Evolutionary conservation across 202 grass and related monocot genomes (phyloP).

Genomic region (Saccharum hybrid): DNA sequence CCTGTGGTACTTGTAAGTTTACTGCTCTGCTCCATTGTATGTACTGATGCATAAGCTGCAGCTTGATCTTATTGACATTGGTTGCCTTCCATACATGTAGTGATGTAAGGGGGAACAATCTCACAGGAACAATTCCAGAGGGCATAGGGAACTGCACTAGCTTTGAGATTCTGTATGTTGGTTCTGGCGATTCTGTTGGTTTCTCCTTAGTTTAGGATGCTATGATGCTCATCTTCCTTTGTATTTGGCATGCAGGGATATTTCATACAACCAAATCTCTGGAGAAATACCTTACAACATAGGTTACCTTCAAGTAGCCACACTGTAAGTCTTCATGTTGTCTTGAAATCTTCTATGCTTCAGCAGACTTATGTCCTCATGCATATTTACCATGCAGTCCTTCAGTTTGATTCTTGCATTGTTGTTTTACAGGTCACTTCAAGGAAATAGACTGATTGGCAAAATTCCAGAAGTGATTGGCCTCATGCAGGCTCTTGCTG

Average conservation of each 20-base stretch:
- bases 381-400: neutral
- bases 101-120: slow-evolving; percentile 97
- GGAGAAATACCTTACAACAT: slow-evolving; percentile 99
- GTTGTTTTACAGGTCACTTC: slow-evolving; percentile 74
- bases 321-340: slow-evolving; percentile 63
- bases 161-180: slow-evolving; percentile 91
- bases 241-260: slow-evolving; percentile 66
- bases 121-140: slow-evolving; percentile 91
- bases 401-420: slow-evolving; percentile 17
- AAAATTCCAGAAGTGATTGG: slow-evolving; percentile 99
- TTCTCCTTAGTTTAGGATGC: slow-evolving; percentile 8
- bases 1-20: slow-evolving; percentile 99
- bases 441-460: slow-evolving; percentile 88
- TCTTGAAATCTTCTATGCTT: neutral
- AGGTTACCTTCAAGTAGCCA: slow-evolving; percentile 99
- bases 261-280: slow-evolving; percentile 95
- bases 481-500: slow-evolving; percentile 99
- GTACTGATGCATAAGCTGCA: neutral
- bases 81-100: slow-evolving; percentile 54
- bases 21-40: neutral
- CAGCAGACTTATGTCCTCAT: neutral
- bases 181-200: neutral
- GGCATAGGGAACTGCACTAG: slow-evolving; percentile 95
- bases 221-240: slow-evolving; percentile 2
- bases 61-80: slow-evolving; percentile 18